These are phyloP conservation scores for Fusarium fracticaudum DNA, from an alignment of 2,329 filamentous ascomycete genomes.

Conservation along the genomic window DNA sequence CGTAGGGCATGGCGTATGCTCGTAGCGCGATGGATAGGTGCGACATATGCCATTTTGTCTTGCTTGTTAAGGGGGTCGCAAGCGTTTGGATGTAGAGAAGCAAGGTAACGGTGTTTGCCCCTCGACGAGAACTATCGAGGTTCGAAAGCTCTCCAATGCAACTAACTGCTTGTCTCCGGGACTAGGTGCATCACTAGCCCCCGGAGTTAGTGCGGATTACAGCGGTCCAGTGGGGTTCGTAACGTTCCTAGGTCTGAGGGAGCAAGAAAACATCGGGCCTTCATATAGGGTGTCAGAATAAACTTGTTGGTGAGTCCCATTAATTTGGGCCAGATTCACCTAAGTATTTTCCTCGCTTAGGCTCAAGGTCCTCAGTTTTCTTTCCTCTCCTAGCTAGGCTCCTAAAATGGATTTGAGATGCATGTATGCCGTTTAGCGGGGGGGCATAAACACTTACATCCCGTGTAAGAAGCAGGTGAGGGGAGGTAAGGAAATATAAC, in stretches of 20 bases:
- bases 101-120: conserved; percentile 18
- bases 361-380: no score
- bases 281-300: no score
- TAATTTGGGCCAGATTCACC: no score
- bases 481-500: background rate
- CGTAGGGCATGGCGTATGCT: conserved; percentile 90
- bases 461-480: background rate
- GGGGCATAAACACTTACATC: conserved; percentile 4
- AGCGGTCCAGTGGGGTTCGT: conserved; percentile 36
- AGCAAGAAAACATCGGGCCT: no score
- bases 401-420: background rate
- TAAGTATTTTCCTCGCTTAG: no score
- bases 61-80: background rate
- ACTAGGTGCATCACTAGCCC: conserved; percentile 37
- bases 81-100: background rate
- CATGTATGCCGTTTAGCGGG: conserved; percentile 11
- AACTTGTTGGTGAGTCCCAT: no score
- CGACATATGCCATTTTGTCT: conserved; percentile 85
- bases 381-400: background rate
- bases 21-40: conserved; percentile 90
- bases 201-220: conserved; percentile 42
- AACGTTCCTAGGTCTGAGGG: background rate
- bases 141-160: conserved; percentile 39
- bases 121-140: conserved; percentile 39
- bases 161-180: conserved; percentile 18